These are phyloP conservation scores for Echites panduratus DNA, from an alignment of 257 asterid species.

Conservation along the genomic window DNA sequence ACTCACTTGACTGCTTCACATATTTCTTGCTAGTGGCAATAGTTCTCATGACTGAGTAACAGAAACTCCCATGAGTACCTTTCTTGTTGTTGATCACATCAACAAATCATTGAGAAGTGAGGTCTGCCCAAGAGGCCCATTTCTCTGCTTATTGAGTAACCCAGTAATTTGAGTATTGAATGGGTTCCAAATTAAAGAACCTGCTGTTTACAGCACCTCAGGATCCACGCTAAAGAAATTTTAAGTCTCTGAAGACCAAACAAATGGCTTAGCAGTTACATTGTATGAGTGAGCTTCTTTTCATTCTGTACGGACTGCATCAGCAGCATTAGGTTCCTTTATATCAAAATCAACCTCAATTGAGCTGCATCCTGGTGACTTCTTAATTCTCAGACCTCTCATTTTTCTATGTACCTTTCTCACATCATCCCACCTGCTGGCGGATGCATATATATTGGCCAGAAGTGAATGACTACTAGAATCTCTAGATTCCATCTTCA, in stretches of 20 bases:
- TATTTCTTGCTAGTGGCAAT: background rate
- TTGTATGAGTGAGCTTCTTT: background rate
- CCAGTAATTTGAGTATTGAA: background rate
- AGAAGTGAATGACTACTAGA: conserved; percentile 58
- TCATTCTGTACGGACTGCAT: conserved; percentile 5
- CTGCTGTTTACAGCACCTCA: background rate
- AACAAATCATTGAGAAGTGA: background rate
- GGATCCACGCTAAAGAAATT: background rate
- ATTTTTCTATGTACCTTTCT: conserved; percentile 43
- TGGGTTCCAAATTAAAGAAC: background rate
- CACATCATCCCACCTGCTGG: conserved; percentile 73
- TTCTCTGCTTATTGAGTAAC: background rate
- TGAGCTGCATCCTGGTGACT: conserved; percentile 72
- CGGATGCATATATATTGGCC: conserved; percentile 65
- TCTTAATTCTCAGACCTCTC: conserved; percentile 38
- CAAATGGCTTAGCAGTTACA: background rate
- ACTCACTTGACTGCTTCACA: background rate
- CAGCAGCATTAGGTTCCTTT: conserved; percentile 11
- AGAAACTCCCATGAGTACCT: background rate
- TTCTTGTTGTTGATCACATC: background rate
- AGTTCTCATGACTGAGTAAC: background rate
- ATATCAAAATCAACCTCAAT: conserved; percentile 28
- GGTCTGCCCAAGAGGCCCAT: background rate
- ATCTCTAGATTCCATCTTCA: conserved; percentile 47
- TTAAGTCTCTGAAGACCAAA: background rate